These are phyloP conservation scores for Dactylonectria macrodidyma DNA, from an alignment of 2,329 filamentous ascomycete species.

Conservation along the genomic window DNA sequence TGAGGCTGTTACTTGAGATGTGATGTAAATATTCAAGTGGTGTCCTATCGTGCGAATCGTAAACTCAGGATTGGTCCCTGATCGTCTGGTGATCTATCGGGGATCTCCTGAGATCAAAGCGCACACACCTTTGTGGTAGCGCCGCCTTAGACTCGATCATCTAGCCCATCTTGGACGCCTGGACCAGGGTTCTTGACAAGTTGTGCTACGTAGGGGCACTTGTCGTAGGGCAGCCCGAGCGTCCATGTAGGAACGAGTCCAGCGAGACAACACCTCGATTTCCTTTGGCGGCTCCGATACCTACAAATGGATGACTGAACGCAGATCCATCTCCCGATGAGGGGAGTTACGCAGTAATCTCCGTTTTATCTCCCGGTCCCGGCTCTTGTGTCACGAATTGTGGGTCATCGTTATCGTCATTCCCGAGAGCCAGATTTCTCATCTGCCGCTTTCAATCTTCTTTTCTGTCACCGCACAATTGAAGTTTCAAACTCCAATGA, in stretches of 20 bases:
- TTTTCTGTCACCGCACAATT: constrained; percentile 17
- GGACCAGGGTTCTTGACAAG: background rate
- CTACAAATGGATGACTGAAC: background rate
- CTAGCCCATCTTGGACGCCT: background rate
- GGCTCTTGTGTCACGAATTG: constrained; percentile 14
- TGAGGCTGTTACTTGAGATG: background rate
- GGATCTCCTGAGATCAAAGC: background rate
- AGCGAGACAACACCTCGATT: background rate
- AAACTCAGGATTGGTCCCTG: background rate
- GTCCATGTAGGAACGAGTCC: background rate
- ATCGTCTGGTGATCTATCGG: background rate
- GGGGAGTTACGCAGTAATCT: constrained; percentile 22
- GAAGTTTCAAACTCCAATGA: constrained; percentile 2
- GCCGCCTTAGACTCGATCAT: background rate
- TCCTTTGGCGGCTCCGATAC: background rate
- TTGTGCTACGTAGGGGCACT: background rate
- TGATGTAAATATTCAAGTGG: background rate
- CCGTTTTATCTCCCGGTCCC: constrained; percentile 14
- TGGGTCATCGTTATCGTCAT: constrained; percentile 26
- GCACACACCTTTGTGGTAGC: background rate
- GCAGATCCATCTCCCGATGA: background rate
- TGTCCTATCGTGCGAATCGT: no score
- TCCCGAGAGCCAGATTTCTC: constrained; percentile 24
- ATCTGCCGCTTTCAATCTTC: constrained; percentile 6
- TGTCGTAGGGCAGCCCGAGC: background rate